Evolutionary conservation across 2,329 filamentous ascomycete species (phyloP).

Genomic region (Claviceps monticola): DNA sequence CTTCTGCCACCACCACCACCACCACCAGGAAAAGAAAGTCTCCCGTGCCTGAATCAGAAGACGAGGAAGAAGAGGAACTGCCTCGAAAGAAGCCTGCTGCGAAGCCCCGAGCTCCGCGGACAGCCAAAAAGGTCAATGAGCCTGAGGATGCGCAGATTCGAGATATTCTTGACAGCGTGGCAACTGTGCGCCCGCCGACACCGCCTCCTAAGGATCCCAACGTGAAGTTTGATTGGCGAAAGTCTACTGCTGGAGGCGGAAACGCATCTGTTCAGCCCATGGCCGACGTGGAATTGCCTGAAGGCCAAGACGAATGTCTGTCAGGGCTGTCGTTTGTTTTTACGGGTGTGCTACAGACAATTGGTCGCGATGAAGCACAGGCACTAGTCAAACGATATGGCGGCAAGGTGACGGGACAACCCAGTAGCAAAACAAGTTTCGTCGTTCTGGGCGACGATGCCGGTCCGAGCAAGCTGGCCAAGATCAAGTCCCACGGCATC

Average conservation of each 20-base stretch:
- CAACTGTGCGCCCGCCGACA: constrained; percentile 67
- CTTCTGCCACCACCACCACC: constrained; percentile 4
- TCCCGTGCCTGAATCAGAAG: constrained; percentile 37
- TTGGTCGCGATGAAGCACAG: constrained; percentile 75
- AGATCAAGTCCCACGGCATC: constrained; percentile 64
- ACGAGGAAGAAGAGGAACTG: constrained; percentile 41
- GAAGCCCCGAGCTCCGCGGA: constrained; percentile 42
- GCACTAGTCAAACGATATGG: constrained; percentile 85
- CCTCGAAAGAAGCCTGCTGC: constrained; percentile 47
- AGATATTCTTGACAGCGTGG: constrained; percentile 77
- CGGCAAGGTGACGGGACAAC: constrained; percentile 72
- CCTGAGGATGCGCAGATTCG: constrained; percentile 59
- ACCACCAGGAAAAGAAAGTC: constrained; percentile 44
- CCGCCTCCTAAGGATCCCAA: constrained; percentile 60
- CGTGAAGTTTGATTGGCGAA: constrained; percentile 70
- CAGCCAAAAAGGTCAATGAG: constrained; percentile 50
- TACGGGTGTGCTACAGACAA: constrained; percentile 68
- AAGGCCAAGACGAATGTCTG: constrained; percentile 78
- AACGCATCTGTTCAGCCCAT: constrained; percentile 47
- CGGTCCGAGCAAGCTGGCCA: constrained; percentile 81
- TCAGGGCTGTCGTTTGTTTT: constrained; percentile 88
- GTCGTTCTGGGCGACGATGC: constrained; percentile 86
- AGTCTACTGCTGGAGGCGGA: constrained; percentile 40
- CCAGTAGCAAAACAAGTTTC: constrained; percentile 87
- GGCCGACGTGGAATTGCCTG: constrained; percentile 58